phyloP scores from a whole-genome alignment of 495 filamentous ascomycete species.

The Aspergillus haitiensis region DNA sequence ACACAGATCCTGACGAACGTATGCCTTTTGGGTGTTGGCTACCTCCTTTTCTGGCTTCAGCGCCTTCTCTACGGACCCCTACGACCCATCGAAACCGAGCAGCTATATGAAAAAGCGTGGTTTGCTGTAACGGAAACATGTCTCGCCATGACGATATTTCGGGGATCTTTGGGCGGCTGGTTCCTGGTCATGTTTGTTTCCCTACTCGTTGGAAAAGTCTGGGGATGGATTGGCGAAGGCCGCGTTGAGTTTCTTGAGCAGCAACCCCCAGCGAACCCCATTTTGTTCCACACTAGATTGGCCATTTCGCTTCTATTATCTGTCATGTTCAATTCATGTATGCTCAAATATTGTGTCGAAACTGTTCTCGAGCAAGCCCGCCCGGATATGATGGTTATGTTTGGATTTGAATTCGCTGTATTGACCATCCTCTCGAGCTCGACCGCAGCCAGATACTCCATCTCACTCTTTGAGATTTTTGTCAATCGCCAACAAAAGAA shows the following conservation, averaged over 20 bases:
- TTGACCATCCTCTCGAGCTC: conserved; percentile 76
- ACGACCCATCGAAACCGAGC: conserved; percentile 91
- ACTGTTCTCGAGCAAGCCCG: conserved; percentile 82
- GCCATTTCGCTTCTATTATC: conserved; percentile 75
- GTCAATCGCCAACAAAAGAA: conserved; percentile 70
- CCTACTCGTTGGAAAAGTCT: conserved; percentile 90
- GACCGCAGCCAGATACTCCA: conserved; percentile 71
- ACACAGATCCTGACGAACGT: conserved; percentile 83
- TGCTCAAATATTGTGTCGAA: conserved; percentile 76
- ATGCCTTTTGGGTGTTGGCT: conserved; percentile 70
- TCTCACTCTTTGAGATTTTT: conserved; percentile 76
- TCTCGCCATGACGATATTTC: conserved; percentile 98
- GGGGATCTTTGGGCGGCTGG: conserved; percentile 89
- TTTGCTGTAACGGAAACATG: conserved; percentile 96
- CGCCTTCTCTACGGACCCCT: conserved; percentile 87
- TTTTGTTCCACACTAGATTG: conserved; percentile 83
- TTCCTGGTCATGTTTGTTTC: conserved; percentile 95
- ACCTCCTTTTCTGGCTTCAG: conserved; percentile 82
- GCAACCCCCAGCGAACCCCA: conserved; percentile 87
- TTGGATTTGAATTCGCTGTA: conserved; percentile 94
- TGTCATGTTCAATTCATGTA: conserved; percentile 69
- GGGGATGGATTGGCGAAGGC: conserved; percentile 96
- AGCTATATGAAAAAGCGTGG: conserved; percentile 96
- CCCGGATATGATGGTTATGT: conserved; percentile 99
- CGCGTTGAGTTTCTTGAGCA: conserved; percentile 93